Evolutionary conservation across 176 grass and related monocot species (phyloP).

Genomic region (Aegilops umbellulata): DNA sequence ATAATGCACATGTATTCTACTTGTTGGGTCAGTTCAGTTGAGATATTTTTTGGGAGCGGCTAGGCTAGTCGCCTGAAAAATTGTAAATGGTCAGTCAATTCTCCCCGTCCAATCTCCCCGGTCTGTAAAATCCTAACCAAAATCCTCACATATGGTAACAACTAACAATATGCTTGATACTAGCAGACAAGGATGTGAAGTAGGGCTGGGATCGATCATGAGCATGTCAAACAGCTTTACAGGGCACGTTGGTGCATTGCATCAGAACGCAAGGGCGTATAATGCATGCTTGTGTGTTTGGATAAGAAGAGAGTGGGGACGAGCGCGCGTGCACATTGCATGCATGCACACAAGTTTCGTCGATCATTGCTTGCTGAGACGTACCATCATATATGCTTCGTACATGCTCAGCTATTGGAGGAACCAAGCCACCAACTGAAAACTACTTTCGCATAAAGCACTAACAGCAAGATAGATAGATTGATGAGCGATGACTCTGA

Average conservation of each 20-base stretch:
- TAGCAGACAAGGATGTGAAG: background rate
- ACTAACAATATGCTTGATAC: background rate
- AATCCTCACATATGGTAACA: no score
- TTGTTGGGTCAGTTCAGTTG: no score
- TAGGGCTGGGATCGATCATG: background rate
- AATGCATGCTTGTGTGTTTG: background rate
- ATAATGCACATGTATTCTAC: background rate
- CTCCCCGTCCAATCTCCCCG: no score
- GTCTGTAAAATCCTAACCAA: no score
- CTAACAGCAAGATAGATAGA: background rate
- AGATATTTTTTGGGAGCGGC: no score
- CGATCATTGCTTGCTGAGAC: background rate
- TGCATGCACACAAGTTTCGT: background rate
- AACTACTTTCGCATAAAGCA: background rate
- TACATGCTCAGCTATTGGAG: background rate
- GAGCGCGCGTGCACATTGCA: background rate
- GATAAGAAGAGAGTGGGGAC: constrained; percentile 1
- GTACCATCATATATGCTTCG: background rate
- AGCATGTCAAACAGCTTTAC: background rate
- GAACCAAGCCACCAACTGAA: background rate
- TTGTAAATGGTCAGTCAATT: no score
- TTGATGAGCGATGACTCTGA: no score
- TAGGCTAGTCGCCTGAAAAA: no score
- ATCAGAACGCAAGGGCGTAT: background rate
- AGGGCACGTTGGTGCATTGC: constrained; percentile 2